Evolutionary conservation across 768 basidiomycete genomes (phyloP).

Genomic region (Calocera cornea): DNA sequence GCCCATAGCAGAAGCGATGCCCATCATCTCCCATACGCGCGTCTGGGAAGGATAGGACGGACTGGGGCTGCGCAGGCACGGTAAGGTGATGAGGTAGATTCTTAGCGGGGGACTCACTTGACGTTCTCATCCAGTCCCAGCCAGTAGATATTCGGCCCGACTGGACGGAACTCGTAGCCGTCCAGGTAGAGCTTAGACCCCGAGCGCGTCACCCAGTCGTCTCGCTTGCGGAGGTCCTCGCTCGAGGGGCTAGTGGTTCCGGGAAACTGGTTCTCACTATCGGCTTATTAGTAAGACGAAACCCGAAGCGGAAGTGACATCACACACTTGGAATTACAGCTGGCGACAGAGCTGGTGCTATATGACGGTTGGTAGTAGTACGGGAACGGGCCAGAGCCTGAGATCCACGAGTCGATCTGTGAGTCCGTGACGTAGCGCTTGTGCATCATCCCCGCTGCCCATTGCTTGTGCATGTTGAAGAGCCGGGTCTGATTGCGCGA

Average conservation of each 20-base stretch:
- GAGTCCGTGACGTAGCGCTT: constrained; percentile 5
- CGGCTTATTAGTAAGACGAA: neutral
- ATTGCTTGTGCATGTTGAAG: neutral
- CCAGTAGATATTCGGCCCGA: constrained; percentile 10
- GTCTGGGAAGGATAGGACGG: constrained; percentile 18
- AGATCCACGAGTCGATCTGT: constrained; percentile 1
- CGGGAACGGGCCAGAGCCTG: neutral
- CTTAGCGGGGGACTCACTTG: neutral
- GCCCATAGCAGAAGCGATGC: constrained; percentile 16
- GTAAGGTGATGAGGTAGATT: neutral
- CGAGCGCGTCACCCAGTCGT: constrained; percentile 12
- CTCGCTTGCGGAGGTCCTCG: neutral
- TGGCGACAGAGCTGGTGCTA: neutral
- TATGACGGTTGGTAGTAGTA: constrained; percentile 1
- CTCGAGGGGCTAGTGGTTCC: neutral
- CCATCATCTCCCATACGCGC: constrained; percentile 21
- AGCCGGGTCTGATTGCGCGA: neutral
- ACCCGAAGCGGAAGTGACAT: neutral
- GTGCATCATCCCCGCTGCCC: neutral
- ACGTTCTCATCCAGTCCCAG: constrained; percentile 25
- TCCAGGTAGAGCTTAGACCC: constrained; percentile 12
- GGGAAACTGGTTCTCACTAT: constrained; percentile 1
- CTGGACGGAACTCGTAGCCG: constrained; percentile 12
- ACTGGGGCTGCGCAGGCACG: constrained; percentile 10
- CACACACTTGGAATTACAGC: neutral